Base-by-base conservation (phyloP, 768 basidiomycete genomes). In the Roridomyces roridus region DNA sequence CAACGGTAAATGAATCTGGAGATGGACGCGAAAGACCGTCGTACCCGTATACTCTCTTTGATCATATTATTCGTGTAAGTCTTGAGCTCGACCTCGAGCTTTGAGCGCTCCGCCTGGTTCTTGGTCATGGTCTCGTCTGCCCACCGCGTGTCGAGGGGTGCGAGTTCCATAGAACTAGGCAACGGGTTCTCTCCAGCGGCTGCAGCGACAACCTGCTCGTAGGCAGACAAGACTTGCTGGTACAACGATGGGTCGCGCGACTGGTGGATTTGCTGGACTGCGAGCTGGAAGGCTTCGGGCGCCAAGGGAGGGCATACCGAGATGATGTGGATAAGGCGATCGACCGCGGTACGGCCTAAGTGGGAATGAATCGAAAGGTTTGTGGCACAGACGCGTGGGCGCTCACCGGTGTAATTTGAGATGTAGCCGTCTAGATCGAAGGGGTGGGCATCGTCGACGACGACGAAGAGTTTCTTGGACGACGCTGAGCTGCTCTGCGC, bases 21-120 rank as follows among this genome's bases (percentile, higher is more conserved):
- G 43, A 37, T 43, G 28, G 11, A 50, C 43, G 18, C 4, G 17
- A 6, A 17, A 35, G 40, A 20, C 25, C 28, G 26, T 77, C 82
- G 68, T 69, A 96, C 94, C 66, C 96, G 80, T 65, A 97, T 96
- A 80, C 92, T 95, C 81, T 98, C 96, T 74, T 97, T 98, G 80
- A 98, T 97, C 88, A 98, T 89, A 70, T 97, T 98, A 65, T 92
- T 95, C 62, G 87, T 82, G 68, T 98, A 98, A 11, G 90, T 92
- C 83, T 94, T 96, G 68, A 98, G 78, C 70, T 98, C 96, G 6
- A 95, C 89, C 75, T 97, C 96, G 55, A 97, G 76, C 70, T 89
- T 92, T n/a, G 82, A 83, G 55, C 79, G 80, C 68, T 96, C 93
- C n/a, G 83, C 82, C 59, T 79, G 75, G 65, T 91, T 93, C 71